Percentiles rank a stretch among this genome's conserved stretches.
phyloP scores from a whole-genome alignment of 148 eudicot species.

The Oxyria digyna region DNA sequence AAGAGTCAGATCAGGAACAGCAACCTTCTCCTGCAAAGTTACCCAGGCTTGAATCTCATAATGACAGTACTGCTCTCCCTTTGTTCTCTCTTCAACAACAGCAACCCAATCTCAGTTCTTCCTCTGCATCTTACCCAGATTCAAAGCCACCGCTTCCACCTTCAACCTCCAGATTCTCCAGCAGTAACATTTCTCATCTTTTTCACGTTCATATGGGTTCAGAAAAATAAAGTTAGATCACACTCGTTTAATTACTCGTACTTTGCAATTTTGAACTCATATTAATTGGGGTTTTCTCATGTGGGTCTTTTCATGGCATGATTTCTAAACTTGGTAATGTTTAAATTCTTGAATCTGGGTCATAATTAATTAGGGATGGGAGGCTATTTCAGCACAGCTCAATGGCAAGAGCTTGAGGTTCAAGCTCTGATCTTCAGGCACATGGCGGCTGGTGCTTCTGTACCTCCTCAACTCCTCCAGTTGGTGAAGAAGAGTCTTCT shows the following conservation, averaged over 20 bases:
- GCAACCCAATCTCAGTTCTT: not conserved
- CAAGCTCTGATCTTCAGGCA: constrained; percentile 83
- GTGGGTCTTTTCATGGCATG: not conserved
- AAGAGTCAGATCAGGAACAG: constrained; percentile 26
- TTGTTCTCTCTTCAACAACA: not conserved
- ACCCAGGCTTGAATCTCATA: constrained; percentile 20
- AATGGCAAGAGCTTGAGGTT: constrained; percentile 88
- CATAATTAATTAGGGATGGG: constrained; percentile 10
- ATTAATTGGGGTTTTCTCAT: not conserved
- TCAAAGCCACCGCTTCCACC: not conserved
- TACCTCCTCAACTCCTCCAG: constrained; percentile 72
- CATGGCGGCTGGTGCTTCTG: constrained; percentile 54
- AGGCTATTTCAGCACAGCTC: constrained; percentile 63
- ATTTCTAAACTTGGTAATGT: not conserved
- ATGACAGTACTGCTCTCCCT: not conserved
- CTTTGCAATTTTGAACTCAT: not conserved
- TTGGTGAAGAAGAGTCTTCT: constrained; percentile 50
- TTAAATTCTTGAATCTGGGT: not conserved
- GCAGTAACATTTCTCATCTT: not conserved
- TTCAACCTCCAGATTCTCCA: not conserved
- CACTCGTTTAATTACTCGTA: not conserved
- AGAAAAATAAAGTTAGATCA: not conserved
- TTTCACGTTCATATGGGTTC: not conserved
- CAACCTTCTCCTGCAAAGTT: constrained; percentile 30
- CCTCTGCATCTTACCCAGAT: not conserved